Evolutionary conservation across 495 filamentous ascomycete species (phyloP).

Genomic region (Oleoguttula mirabilis): DNA sequence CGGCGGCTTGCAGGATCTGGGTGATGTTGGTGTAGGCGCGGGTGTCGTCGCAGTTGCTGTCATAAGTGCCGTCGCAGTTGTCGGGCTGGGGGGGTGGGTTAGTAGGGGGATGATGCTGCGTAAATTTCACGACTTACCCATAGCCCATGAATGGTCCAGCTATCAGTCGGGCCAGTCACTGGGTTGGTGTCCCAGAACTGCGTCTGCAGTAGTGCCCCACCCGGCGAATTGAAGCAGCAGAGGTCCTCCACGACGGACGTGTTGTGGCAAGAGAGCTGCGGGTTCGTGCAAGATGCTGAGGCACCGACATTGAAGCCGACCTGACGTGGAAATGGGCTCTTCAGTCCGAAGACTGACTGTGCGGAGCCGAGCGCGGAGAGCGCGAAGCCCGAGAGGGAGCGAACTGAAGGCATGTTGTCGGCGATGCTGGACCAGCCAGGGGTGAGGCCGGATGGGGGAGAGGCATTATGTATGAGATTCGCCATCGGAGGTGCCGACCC

Average conservation of each 20-base stretch:
- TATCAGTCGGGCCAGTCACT: constrained; percentile 56
- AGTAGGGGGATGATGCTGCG: neutral
- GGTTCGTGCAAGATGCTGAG: constrained; percentile 32
- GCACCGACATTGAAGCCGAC: constrained; percentile 5
- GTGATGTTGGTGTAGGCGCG: constrained; percentile 63
- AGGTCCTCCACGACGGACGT: constrained; percentile 37
- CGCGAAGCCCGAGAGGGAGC: constrained; percentile 5
- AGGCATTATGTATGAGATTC: neutral
- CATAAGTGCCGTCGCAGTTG: constrained; percentile 69
- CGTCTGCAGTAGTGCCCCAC: constrained; percentile 65
- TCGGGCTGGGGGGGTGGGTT: constrained; percentile 44
- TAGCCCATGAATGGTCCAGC: constrained; percentile 83
- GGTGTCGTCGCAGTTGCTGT: constrained; percentile 55
- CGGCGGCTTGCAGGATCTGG: constrained; percentile 48
- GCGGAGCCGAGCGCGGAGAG: constrained; percentile 6
- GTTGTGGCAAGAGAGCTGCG: constrained; percentile 48
- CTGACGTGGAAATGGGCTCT: neutral
- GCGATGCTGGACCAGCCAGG: constrained; percentile 2
- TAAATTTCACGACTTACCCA: constrained; percentile 33
- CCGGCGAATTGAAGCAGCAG: constrained; percentile 70
- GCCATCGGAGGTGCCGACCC: no score
- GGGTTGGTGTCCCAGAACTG: constrained; percentile 79
- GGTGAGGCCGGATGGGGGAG: no score
- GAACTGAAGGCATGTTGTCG: constrained; percentile 11
- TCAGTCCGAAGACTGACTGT: constrained; percentile 7